Evolutionary conservation across 1,284 basidiomycete species (phyloP).

Genomic region (Sporisorium scitamineum): DNA sequence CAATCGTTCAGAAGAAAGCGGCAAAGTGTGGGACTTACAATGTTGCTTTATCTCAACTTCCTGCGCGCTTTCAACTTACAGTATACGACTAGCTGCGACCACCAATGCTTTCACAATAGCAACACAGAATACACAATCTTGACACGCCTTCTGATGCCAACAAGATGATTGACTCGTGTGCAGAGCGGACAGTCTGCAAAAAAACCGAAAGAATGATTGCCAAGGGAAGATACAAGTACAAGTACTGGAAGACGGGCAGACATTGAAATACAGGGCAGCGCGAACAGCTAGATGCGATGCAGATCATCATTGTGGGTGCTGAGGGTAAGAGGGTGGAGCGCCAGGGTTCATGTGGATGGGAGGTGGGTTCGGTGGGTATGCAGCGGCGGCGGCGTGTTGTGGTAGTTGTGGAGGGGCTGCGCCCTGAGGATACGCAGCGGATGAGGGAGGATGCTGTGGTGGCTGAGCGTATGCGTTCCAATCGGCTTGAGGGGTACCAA

Average conservation of each 20-base stretch:
- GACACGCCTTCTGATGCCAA: no score
- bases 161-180: not conserved
- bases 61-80: not conserved
- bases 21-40: not conserved
- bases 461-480: not conserved
- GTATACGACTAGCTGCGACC: conserved; percentile 10
- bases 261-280: not conserved
- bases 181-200: no score
- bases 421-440: conserved; percentile 11
- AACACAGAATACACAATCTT: not conserved
- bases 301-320: conserved; percentile 16
- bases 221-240: conserved; percentile 25
- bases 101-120: not conserved
- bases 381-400: conserved; percentile 2
- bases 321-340: conserved; percentile 25
- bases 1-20: not conserved
- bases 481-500: conserved; percentile 1
- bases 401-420: conserved; percentile 10
- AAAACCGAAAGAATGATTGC: conserved; percentile 8
- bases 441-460: not conserved
- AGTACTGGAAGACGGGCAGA: not conserved
- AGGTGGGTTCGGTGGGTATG: conserved; percentile 21
- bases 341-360: conserved; percentile 31
- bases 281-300: not conserved
- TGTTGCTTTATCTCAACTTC: not conserved